Percentiles rank a stretch among this genome's conserved stretches.
Conservation (phyloP, 306 rosid genomes). For the Acmispon strigosus region DNA sequence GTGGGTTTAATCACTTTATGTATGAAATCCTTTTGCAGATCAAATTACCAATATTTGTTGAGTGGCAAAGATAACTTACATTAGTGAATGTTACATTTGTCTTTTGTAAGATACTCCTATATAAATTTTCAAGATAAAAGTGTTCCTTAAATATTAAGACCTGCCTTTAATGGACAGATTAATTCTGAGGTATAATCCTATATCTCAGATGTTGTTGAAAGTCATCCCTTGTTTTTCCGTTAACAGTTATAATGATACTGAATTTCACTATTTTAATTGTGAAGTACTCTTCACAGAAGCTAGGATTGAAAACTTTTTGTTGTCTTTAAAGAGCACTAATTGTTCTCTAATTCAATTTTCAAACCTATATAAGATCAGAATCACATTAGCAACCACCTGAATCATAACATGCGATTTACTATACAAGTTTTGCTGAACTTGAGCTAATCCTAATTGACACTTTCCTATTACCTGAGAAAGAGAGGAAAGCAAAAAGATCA, state of each 20-base stretch:
- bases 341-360: not conserved
- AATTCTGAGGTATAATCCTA: not conserved
- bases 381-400: not conserved
- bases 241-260: not conserved
- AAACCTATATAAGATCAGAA: not conserved
- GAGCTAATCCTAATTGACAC: not conserved
- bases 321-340: not conserved
- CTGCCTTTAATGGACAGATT: not conserved
- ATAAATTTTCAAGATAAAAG: not conserved
- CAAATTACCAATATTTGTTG: not conserved
- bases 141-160: not conserved
- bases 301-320: not conserved
- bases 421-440: not conserved
- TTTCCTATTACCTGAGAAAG: not conserved
- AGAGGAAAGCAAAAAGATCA: constrained; percentile 3
- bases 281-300: not conserved
- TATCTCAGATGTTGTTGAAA: not conserved
- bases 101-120: not conserved
- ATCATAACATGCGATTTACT: not conserved
- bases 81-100: not conserved
- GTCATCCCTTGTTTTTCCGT: not conserved
- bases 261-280: not conserved
- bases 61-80: not conserved
- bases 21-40: not conserved
- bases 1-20: not conserved